phyloP scores from a whole-genome alignment of 2,329 filamentous ascomycete genomes.

The Colletotrichum chlorophyti region DNA sequence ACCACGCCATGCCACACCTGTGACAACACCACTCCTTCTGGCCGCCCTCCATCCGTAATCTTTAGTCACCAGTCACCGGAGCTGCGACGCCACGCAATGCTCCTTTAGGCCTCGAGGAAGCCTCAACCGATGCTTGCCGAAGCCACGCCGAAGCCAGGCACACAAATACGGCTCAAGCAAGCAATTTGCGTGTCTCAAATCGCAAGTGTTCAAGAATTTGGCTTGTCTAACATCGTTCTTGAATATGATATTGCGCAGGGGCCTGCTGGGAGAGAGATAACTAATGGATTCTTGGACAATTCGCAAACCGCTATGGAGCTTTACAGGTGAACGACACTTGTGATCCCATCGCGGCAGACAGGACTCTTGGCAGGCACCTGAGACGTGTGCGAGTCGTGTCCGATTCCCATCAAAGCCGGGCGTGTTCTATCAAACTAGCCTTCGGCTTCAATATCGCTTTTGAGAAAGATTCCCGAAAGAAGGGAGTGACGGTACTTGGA shows the following conservation, averaged over 20 bases:
- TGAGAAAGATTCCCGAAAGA: slow-evolving; percentile 10
- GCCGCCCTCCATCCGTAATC: not conserved
- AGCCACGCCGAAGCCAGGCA: not conserved
- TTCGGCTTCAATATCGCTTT: slow-evolving; percentile 8
- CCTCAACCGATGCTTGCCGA: not conserved
- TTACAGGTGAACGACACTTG: not conserved
- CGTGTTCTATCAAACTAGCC: slow-evolving; percentile 1
- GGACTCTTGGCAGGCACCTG: not conserved
- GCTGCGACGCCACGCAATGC: not conserved
- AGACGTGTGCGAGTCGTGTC: not conserved
- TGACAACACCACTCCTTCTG: not conserved
- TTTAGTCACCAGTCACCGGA: not conserved
- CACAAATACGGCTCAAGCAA: not conserved
- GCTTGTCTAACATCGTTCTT: not conserved
- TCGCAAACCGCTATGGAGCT: not conserved
- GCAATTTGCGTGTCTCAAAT: not conserved
- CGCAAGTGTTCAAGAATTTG: not conserved
- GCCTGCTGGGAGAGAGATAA: too few species aligned
- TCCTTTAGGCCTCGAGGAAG: not conserved
- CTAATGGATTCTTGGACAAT: too few species aligned
- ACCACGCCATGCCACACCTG: slow-evolving; percentile 12
- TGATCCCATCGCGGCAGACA: not conserved
- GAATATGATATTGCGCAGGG: not conserved
- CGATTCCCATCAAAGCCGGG: slow-evolving; percentile 17
- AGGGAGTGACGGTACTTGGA: slow-evolving; percentile 3